phyloP scores from a whole-genome alignment of 805 yeast species.

The Candida ponderosae region DNA sequence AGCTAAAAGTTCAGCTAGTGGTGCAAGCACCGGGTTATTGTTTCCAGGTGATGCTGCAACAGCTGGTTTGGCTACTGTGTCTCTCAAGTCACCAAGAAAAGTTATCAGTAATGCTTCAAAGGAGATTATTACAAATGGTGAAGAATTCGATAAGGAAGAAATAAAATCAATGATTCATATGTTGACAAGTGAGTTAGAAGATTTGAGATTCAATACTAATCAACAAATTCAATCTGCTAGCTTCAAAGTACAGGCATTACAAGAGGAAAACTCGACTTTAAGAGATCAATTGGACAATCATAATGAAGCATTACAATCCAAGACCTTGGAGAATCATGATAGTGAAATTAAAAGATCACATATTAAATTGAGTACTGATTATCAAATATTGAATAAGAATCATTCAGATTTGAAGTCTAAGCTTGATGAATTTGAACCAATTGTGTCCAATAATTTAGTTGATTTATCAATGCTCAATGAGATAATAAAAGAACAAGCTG shows the following conservation, averaged over 20 bases:
- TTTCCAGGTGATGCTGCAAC: constrained; percentile 1
- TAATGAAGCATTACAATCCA: constrained; percentile 10
- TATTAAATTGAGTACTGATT: constrained; percentile 34
- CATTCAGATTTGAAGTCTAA: constrained; percentile 34
- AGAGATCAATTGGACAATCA: constrained; percentile 7
- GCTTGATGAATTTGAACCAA: constrained; percentile 38
- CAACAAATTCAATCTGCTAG: constrained; percentile 52
- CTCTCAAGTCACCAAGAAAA: neutral
- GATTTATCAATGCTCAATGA: constrained; percentile 46
- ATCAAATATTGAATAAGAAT: constrained; percentile 38
- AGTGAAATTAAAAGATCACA: constrained; percentile 33
- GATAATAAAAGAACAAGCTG: constrained; percentile 46
- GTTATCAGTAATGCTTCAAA: constrained; percentile 2
- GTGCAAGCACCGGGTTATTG: neutral
- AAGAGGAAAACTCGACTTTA: constrained; percentile 24
- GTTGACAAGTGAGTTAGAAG: constrained; percentile 26
- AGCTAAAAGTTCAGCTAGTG: neutral
- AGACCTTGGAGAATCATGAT: constrained; percentile 12
- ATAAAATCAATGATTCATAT: constrained; percentile 21
- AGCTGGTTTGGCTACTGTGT: constrained; percentile 12
- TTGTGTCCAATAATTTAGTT: constrained; percentile 43
- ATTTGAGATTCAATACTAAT: constrained; percentile 34
- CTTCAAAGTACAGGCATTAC: constrained; percentile 41
- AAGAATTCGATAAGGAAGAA: constrained; percentile 17
- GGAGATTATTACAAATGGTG: constrained; percentile 20